Evolutionary conservation across 2,329 filamentous ascomycete genomes (phyloP).

Genomic region (Aspergillus costaricaensis): DNA sequence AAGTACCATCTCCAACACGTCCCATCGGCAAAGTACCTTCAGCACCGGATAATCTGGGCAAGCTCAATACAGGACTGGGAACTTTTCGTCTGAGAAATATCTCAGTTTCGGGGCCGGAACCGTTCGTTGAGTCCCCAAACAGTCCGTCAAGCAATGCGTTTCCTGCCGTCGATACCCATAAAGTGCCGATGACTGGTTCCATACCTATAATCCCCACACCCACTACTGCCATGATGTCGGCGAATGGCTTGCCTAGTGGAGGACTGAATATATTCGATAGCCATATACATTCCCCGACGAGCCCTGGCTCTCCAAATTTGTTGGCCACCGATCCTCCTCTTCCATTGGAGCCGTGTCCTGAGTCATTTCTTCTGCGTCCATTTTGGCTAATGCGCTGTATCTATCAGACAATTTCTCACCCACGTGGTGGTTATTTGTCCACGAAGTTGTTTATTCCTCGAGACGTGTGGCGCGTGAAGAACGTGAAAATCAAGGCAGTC

Average conservation of each 20-base stretch:
- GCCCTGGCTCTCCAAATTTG: conserved; percentile 66
- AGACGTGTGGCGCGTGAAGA: conserved; percentile 91
- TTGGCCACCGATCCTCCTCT: conserved; percentile 67
- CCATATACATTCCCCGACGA: conserved; percentile 69
- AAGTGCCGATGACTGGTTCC: conserved; percentile 51
- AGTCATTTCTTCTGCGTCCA: conserved; percentile 82
- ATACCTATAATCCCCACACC: conserved; percentile 70
- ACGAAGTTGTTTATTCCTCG: conserved; percentile 88
- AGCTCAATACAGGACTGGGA: conserved; percentile 70
- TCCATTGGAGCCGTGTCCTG: conserved; percentile 87
- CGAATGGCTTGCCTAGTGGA: conserved; percentile 60
- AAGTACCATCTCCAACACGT: conserved; percentile 38
- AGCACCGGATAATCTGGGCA: conserved; percentile 54
- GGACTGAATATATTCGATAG: conserved; percentile 82
- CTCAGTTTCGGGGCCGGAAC: conserved; percentile 63
- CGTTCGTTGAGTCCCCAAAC: conserved; percentile 67
- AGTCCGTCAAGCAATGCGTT: conserved; percentile 75
- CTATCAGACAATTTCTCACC: conserved; percentile 88
- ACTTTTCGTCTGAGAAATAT: conserved; percentile 75
- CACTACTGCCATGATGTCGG: conserved; percentile 61
- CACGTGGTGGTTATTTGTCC: conserved; percentile 87
- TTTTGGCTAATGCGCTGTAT: conserved; percentile 98
- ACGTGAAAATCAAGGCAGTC: conserved; percentile 84
- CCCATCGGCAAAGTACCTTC: conserved; percentile 43
- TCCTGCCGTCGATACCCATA: conserved; percentile 49